Evolutionary conservation across 257 asterid species (phyloP).

Genomic region (Solanum paucissectum): DNA sequence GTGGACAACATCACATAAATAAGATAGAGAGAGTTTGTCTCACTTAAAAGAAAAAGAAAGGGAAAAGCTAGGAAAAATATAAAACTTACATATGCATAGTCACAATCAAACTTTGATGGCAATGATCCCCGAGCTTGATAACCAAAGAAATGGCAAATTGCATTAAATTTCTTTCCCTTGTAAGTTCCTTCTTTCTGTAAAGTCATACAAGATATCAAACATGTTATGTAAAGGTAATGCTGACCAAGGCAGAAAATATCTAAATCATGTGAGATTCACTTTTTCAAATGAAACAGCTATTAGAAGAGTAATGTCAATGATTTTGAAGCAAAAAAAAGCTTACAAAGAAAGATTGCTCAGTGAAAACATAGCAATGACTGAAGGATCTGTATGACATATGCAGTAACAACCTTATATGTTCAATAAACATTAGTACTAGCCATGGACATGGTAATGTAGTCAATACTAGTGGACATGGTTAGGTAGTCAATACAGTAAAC

Average conservation of each 20-base stretch:
- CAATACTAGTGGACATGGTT: neutral
- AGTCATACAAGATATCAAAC: constrained; percentile 2
- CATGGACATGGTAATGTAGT: neutral
- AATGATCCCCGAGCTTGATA: constrained; percentile 99
- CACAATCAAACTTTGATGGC: constrained; percentile 96
- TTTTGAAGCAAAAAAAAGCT: neutral
- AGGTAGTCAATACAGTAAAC: neutral
- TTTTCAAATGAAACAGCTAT: neutral
- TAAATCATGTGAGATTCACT: neutral
- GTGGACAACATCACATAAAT: neutral
- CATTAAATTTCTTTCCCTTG: constrained; percentile 86
- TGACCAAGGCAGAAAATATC: neutral
- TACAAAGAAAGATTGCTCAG: neutral
- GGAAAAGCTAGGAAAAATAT: neutral
- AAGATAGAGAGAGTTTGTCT: neutral
- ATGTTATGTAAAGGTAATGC: neutral
- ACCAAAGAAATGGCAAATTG: constrained; percentile 97
- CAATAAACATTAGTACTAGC: neutral
- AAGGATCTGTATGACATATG: neutral
- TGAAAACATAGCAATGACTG: neutral
- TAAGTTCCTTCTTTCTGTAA: constrained; percentile 85
- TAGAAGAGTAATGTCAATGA: neutral
- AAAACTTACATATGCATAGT: constrained; percentile 77
- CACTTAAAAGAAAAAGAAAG: neutral
- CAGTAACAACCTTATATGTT: neutral